Conservation (phyloP, 345 rosid genomes). For the Eucalyptus globulus region DNA sequence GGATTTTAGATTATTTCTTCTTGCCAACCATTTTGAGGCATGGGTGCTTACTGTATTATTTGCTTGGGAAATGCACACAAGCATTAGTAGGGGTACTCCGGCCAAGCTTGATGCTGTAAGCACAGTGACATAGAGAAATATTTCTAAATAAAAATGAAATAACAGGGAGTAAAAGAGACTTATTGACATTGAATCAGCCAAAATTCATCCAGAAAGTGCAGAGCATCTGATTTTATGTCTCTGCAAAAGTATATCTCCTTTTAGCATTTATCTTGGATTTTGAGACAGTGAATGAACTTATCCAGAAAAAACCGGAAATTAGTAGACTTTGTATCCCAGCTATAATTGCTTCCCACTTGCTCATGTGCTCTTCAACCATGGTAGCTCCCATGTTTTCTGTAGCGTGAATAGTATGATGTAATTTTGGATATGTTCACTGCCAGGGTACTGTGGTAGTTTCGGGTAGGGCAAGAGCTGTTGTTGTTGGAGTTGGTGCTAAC, state of each 20-base stretch:
- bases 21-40: background rate
- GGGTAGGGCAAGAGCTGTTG: constrained; percentile 96
- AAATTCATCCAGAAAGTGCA: background rate
- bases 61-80: background rate
- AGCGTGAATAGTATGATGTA: background rate
- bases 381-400: background rate
- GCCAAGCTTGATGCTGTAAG: background rate
- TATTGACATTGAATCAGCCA: background rate
- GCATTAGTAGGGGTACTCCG: background rate
- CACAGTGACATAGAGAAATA: background rate
- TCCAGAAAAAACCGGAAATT: background rate
- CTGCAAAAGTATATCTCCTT: background rate
- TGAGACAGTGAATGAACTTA: background rate
- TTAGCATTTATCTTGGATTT: background rate
- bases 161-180: background rate
- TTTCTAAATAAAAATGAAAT: background rate
- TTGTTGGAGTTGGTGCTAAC: constrained; percentile 87
- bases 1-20: background rate
- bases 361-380: background rate
- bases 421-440: constrained; percentile 4
- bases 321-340: background rate
- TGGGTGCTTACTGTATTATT: background rate
- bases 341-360: background rate
- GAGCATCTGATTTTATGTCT: background rate
- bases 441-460: constrained; percentile 96